These are phyloP conservation scores for Suillus americanus DNA, from an alignment of 768 basidiomycete genomes.

Conservation along the genomic window DNA sequence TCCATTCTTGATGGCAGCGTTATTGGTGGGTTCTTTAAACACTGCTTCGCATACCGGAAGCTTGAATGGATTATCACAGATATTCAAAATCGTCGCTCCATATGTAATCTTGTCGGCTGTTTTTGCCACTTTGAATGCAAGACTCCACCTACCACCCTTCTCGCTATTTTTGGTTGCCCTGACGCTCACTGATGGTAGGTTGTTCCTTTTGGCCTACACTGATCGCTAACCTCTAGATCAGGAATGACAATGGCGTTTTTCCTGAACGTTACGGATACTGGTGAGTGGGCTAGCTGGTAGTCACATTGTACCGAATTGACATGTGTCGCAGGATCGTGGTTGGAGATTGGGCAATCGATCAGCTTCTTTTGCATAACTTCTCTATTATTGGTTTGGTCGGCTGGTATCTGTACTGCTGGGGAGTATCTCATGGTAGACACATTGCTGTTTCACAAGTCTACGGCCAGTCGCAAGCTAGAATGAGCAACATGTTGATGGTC, in stretches of 20 bases:
- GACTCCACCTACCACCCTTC: slow-evolving; percentile 71
- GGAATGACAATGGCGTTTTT: slow-evolving; percentile 87
- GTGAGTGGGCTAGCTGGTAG: slow-evolving; percentile 31
- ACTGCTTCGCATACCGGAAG: not conserved
- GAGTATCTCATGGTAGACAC: slow-evolving; percentile 61
- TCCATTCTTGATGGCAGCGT: slow-evolving; percentile 78
- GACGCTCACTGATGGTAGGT: slow-evolving; percentile 66
- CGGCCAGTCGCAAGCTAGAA: slow-evolving; percentile 20
- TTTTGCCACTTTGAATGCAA: slow-evolving; percentile 68
- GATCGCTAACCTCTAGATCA: slow-evolving; percentile 25
- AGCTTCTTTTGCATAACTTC: slow-evolving; percentile 87
- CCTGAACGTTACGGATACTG: slow-evolving; percentile 78
- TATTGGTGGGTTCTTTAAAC: slow-evolving; percentile 48
- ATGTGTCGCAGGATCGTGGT: slow-evolving; percentile 64
- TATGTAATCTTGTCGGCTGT: slow-evolving; percentile 73
- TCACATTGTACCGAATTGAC: slow-evolving; percentile 8
- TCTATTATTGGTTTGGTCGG: slow-evolving; percentile 75
- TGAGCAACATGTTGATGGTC: slow-evolving; percentile 1
- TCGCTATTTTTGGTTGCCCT: slow-evolving; percentile 78
- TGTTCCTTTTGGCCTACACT: slow-evolving; percentile 11
- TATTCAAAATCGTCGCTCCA: slow-evolving; percentile 82
- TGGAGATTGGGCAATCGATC: slow-evolving; percentile 88
- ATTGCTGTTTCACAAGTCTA: slow-evolving; percentile 20
- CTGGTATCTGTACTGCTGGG: slow-evolving; percentile 70
- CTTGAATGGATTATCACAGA: slow-evolving; percentile 34